Conservation (phyloP, 2,329 filamentous ascomycete genomes). For the Parafenestella ontariensis region DNA sequence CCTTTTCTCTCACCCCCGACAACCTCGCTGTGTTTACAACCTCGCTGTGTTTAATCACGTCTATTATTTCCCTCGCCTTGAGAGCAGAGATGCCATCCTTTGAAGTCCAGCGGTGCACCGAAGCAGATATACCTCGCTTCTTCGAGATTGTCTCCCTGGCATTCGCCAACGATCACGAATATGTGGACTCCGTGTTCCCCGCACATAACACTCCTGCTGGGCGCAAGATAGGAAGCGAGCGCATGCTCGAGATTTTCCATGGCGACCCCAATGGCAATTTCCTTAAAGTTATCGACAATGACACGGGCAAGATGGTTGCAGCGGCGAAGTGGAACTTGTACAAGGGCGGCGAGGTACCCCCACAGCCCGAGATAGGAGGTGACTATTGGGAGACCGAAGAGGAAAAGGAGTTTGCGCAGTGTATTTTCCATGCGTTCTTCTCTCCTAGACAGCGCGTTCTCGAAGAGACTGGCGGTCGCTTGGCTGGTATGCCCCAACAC, state of each 20-base stretch:
- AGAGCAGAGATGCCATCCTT: conserved; percentile 5
- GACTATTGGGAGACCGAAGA: conserved; percentile 14
- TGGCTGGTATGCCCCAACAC: conserved; percentile 4
- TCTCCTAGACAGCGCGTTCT: conserved; percentile 11
- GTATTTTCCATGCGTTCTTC: conserved; percentile 10
- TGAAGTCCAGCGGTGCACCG: conserved; percentile 10
- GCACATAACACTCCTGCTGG: conserved; percentile 6
- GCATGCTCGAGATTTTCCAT: conserved; percentile 7
- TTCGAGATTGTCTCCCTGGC: conserved; percentile 19
- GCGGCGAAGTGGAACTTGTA: conserved; percentile 20
- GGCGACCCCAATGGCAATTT: conserved; percentile 6
- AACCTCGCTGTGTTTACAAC: too few relatives aligned
- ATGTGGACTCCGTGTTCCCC: conserved; percentile 14
- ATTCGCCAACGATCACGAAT: conserved; percentile 19
- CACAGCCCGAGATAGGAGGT: conserved; percentile 8
- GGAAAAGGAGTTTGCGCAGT: conserved; percentile 14
- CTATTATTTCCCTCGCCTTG: too few relatives aligned
- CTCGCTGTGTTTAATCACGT: too few relatives aligned
- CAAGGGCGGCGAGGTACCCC: conserved; percentile 5
- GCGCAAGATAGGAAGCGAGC: conserved; percentile 6
- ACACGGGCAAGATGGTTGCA: conserved; percentile 6
- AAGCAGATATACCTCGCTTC: conserved; percentile 15
- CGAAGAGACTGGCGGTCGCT: conserved; percentile 4
- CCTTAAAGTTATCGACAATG: conserved; percentile 11
- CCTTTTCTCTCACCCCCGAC: too few relatives aligned